These are phyloP conservation scores for Yamadazyma aaseri DNA, from an alignment of 1,139 yeast species.

Conservation along the genomic window DNA sequence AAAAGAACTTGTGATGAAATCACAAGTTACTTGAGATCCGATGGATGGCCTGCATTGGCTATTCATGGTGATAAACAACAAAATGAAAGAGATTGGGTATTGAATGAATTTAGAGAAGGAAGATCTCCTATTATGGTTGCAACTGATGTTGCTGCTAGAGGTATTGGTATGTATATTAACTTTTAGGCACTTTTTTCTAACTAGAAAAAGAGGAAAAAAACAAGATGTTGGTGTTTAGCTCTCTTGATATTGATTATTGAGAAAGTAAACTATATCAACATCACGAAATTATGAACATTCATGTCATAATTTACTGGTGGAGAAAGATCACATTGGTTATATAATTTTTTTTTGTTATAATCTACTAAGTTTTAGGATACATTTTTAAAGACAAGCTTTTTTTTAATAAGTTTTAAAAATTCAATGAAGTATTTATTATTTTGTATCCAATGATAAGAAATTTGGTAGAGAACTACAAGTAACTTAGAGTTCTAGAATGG, in stretches of 20 bases:
- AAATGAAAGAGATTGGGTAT: slow-evolving; percentile 98
- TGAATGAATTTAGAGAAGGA: slow-evolving; percentile 87
- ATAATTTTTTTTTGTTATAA: slow-evolving; percentile 1
- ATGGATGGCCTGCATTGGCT: slow-evolving; percentile 99
- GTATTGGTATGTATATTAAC: slow-evolving; percentile 89
- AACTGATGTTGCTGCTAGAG: slow-evolving; percentile 99
- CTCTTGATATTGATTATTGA: background rate
- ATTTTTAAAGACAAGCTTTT: background rate
- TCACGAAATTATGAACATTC: too few species aligned
- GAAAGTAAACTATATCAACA: background rate
- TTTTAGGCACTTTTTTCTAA: slow-evolving; percentile 4
- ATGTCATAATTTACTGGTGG: slow-evolving; percentile 1
- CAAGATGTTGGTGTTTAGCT: slow-evolving; percentile 1
- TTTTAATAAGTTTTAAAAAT: too few species aligned
- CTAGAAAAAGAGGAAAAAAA: too few species aligned
- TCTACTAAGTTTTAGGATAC: slow-evolving; percentile 1
- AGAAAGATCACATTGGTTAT: slow-evolving; percentile 1
- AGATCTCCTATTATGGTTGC: slow-evolving; percentile 98
- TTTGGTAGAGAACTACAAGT: background rate
- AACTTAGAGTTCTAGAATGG: slow-evolving; percentile 2
- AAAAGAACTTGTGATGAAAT: slow-evolving; percentile 97
- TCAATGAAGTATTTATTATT: background rate
- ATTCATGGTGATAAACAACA: slow-evolving; percentile 99
- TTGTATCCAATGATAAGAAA: background rate
- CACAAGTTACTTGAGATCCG: slow-evolving; percentile 86